phyloP scores from a whole-genome alignment of 2,329 filamentous ascomycete genomes.

The Fusarium praegraminearum region DNA sequence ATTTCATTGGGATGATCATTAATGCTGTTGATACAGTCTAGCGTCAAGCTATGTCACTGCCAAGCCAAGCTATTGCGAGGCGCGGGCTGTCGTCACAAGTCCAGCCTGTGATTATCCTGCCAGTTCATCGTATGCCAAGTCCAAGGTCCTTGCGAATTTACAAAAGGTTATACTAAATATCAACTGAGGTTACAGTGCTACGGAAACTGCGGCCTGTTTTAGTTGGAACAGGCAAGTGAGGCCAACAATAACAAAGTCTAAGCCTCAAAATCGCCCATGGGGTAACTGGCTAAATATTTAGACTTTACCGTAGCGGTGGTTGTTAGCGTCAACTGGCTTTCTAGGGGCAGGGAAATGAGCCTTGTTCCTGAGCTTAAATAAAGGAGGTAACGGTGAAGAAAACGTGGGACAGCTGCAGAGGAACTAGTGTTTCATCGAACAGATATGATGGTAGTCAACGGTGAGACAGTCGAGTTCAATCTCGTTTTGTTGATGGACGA shows the following conservation, averaged over 20 bases:
- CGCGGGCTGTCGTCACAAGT: background rate
- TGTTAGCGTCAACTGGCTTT: background rate
- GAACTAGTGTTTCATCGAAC: no score
- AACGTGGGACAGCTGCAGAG: background rate
- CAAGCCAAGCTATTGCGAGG: conserved; percentile 7
- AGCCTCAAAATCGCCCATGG: conserved; percentile 2
- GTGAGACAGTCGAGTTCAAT: no score
- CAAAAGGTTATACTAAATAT: background rate
- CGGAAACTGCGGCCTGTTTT: rapidly evolving
- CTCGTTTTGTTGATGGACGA: no score
- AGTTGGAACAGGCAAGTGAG: background rate
- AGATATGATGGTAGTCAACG: background rate
- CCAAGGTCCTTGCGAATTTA: background rate
- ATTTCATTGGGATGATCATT: conserved; percentile 8
- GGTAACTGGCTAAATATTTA: background rate
- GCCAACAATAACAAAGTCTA: background rate
- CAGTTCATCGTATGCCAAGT: background rate
- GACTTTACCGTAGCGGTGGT: background rate
- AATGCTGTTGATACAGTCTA: background rate
- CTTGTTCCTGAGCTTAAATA: background rate
- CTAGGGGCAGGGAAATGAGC: background rate
- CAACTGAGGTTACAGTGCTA: background rate
- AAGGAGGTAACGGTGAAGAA: background rate
- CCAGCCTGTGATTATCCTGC: background rate
- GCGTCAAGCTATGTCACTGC: conserved; percentile 21